These are phyloP conservation scores for Gymnopus androsaceus DNA, from an alignment of 1,284 basidiomycete genomes.

Conservation along the genomic window DNA sequence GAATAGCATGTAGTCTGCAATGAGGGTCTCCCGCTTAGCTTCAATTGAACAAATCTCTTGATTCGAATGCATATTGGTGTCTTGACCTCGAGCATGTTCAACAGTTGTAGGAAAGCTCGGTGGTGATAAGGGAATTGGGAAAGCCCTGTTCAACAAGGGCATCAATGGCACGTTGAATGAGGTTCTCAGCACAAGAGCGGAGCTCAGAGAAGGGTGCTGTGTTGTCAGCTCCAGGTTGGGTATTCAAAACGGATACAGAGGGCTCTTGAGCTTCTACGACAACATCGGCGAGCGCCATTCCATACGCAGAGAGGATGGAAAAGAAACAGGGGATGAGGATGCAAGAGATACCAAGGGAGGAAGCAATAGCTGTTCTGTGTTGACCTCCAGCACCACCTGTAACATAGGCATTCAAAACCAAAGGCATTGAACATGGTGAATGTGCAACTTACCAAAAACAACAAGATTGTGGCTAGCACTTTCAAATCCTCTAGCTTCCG, in stretches of 20 bases:
- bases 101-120: constrained; percentile 2
- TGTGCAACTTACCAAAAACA: background rate
- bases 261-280: constrained; percentile 31
- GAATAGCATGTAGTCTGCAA: no score
- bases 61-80: no score
- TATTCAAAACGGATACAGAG: background rate
- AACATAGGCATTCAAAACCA: background rate
- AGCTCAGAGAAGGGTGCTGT: background rate
- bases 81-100: background rate
- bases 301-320: constrained; percentile 79
- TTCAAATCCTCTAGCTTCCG: constrained; percentile 7
- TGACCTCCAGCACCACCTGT: constrained; percentile 57
- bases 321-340: constrained; percentile 77
- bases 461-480: constrained; percentile 2
- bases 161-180: background rate
- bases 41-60: no score
- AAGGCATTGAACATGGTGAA: background rate
- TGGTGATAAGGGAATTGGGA: background rate
- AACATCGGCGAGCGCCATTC: constrained; percentile 72
- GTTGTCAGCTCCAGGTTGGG: background rate
- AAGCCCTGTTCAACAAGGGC: constrained; percentile 7
- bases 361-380: constrained; percentile 76
- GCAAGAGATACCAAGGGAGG: constrained; percentile 67
- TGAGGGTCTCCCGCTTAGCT: no score
- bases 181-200: background rate